Percentiles rank a stretch among this genome's conserved stretches.
Evolutionary conservation across 306 rosid genomes (phyloP).

Genomic region (Hylodesmum podocarpum): DNA sequence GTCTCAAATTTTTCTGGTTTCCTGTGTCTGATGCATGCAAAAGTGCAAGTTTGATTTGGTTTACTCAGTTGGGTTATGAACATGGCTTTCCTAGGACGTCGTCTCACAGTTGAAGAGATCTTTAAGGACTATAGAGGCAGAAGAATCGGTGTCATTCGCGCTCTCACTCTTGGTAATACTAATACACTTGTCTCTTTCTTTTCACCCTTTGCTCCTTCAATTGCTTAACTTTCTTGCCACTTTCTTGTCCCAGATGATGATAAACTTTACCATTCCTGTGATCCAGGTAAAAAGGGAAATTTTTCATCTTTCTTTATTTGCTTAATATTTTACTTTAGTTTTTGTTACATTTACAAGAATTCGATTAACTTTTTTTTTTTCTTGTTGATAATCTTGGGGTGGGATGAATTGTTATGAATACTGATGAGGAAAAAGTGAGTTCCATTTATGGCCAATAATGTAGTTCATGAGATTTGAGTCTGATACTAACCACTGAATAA

Average conservation of each 20-base stretch:
- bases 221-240: neutral
- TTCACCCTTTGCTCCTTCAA: neutral
- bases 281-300: slow-evolving; percentile 67
- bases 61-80: no score
- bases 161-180: slow-evolving; percentile 59
- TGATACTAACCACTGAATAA: no score
- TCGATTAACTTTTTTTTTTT: neutral
- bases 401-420: slow-evolving; percentile 20
- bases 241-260: slow-evolving; percentile 66
- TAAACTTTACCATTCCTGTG: slow-evolving; percentile 77
- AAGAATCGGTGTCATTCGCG: slow-evolving; percentile 72
- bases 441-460: no score
- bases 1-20: no score
- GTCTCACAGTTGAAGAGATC: slow-evolving; percentile 90
- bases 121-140: slow-evolving; percentile 81
- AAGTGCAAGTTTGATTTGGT: no score
- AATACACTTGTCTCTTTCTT: neutral
- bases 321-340: neutral
- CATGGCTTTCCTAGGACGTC: no score
- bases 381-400: neutral
- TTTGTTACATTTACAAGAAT: neutral
- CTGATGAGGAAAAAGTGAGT: neutral
- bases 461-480: no score
- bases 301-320: slow-evolving; percentile 25
- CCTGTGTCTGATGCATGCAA: no score